Base-by-base conservation (phyloP, 177 flowering plant genomes). In the Vitis hybrid region DNA sequence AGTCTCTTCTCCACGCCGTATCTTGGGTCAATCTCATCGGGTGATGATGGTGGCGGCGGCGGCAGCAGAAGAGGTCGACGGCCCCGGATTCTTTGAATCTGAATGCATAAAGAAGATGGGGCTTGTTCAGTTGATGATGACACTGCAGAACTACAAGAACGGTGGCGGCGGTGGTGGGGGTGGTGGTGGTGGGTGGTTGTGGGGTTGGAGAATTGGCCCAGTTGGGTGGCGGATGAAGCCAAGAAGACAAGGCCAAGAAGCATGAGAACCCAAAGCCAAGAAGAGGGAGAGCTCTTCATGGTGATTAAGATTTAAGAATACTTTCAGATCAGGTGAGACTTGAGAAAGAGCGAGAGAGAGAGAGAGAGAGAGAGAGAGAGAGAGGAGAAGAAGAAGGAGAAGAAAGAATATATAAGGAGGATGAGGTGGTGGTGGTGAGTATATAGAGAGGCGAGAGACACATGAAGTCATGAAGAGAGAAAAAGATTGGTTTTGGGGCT, bases 1-100 rank as follows among this genome's bases (percentile, higher is more conserved):
- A 90, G 82, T 62, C 94, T 68, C 74, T 88, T 90, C 74, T 85
- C 86, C 2, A 84, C 92, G 24, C 91, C 94, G 51, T 81, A 90
- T 79, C 86, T 84, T 30, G 88, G 92, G 62, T 90, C 94, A 63
- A 90, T 84, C 74, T 86, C 87, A 10, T 80, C 77, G 0, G 79
- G 40, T 0, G 82, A 67, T 4, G 81, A 66, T 9, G 84, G 79
- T 8, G 79, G 71, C 2, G 74, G 70, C 13, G 80, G 65, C 12
- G 72, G 77, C 49, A 70, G 64, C 2, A 51, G 32, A 46, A 14
- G 56, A 46, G 40, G 60, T 1, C 50, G 73, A 71, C 32, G 60
- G 9, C 11, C 69, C 62, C 69, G 83, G 68, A 66, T 66, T 69
- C 76, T 69, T 57, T 80, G 82, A 49, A 84, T 67, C 9, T 77